Base-by-base conservation (phyloP, 371 early-diverging fungal genomes). In the Nematocida homosporus region DNA sequence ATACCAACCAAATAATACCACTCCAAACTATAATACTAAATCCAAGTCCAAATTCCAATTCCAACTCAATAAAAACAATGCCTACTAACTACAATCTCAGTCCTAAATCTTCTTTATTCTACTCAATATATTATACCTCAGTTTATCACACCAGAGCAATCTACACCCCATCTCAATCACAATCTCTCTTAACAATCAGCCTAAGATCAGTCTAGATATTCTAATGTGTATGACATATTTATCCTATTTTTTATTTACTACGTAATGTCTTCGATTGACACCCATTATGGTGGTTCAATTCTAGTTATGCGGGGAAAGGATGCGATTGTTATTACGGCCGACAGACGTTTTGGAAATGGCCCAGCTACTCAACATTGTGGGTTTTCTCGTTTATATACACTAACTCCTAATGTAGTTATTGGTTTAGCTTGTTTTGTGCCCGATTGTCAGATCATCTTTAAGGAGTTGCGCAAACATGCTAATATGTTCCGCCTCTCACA, bases 271-370 rank as follows among this genome's bases (percentile, higher is more conserved):
- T 34, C 29, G 34, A 81, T 82, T 37, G 29, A 54, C n/a, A 67
- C 65, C 56, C 61, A 79, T 65, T 84, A 85, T 66, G 85, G 85
- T 53, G 85, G 84, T 38, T 90, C 93, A 76, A 86, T 97, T 65
- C 90, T 97, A 79, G 97, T 95, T 79, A 95, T 99, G 95, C 88
- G 87, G 50, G 97, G 99, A 81, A 94, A 96, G 84, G 87, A 90
- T 83, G 93, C 93, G 82, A 94, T 97, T 4, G 94, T 94, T 52
- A 93, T 99, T 78, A 95, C 94, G 2, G 88, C 91, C 35, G 99
- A 99, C 86, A 80, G 84, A 20, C 79, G 88, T 61, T 86, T 89
- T 55, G 94, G 97, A 48, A 88, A 89, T 63, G 92, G 93, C 79
- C 88, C 89, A 77, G 87, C 94, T 87, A 95, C 97, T 23, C 88